A percentile compares a stretch with the other conserved stretches of the same genome.
These are phyloP conservation scores for Fusarium coicis DNA, from an alignment of 2,329 filamentous ascomycete genomes.

Conservation along the genomic window DNA sequence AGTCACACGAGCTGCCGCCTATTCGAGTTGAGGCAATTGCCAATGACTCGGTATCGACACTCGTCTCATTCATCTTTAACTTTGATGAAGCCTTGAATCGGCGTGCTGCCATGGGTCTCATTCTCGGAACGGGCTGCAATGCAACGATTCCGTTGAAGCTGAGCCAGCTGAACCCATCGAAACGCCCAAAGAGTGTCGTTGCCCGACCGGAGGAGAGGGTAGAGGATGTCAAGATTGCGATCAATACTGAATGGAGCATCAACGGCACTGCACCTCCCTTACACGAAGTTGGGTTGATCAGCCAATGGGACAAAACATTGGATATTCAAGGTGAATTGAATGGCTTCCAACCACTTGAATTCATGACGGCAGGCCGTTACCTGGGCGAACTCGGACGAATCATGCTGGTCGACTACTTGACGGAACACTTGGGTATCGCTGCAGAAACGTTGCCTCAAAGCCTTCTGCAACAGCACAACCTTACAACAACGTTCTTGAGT, in stretches of 20 bases:
- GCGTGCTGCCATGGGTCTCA: conserved; percentile 80
- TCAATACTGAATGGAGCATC: conserved; percentile 89
- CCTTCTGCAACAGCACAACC: conserved; percentile 68
- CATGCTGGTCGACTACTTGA: conserved; percentile 74
- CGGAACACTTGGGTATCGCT: conserved; percentile 53
- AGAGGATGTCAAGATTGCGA: conserved; percentile 72
- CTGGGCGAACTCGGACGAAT: conserved; percentile 80
- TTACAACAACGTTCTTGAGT: conserved; percentile 79
- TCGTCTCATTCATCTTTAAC: conserved; percentile 80
- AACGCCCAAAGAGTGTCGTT: conserved; percentile 63
- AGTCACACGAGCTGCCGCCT: conserved; percentile 63
- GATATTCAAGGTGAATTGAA: conserved; percentile 75
- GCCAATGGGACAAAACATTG: conserved; percentile 75
- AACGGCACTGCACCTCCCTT: conserved; percentile 78
- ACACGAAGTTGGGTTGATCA: conserved; percentile 70
- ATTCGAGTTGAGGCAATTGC: conserved; percentile 80
- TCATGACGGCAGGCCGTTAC: conserved; percentile 84
- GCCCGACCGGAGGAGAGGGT: conserved; percentile 58
- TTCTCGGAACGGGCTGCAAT: conserved; percentile 84
- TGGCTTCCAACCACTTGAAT: conserved; percentile 85
- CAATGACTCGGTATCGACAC: conserved; percentile 83
- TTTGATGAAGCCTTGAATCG: conserved; percentile 69
- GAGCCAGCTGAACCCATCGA: conserved; percentile 70
- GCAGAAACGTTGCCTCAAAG: conserved; percentile 62
- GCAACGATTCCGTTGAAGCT: conserved; percentile 80